Conservation (phyloP, 768 basidiomycete genomes). For the Suillus americanus region DNA sequence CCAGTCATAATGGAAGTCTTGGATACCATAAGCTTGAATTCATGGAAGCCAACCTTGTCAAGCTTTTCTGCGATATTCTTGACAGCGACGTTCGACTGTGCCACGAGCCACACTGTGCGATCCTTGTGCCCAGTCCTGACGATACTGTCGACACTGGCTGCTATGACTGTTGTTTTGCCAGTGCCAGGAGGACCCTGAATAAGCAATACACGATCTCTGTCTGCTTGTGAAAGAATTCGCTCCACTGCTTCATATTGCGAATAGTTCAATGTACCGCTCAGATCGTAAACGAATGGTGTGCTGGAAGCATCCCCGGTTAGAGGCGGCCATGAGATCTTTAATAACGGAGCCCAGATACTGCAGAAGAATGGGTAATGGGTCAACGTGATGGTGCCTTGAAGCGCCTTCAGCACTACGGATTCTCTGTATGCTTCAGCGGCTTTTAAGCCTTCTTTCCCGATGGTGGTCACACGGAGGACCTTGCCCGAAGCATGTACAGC, state of each 20-base stretch:
- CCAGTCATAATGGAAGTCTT: conserved; percentile 48
- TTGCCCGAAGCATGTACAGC: conserved; percentile 13
- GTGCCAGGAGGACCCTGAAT: conserved; percentile 43
- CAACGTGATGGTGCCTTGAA: conserved; percentile 20
- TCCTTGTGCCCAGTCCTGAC: conserved; percentile 8
- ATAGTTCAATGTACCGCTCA: conserved; percentile 16
- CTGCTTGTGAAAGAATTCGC: conserved; percentile 26
- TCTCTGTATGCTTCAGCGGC: conserved; percentile 44
- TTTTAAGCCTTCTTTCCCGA: conserved; percentile 56
- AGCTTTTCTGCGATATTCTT: conserved; percentile 53
- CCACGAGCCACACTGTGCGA: conserved; percentile 38
- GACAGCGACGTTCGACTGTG: conserved; percentile 52
- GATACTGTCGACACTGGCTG: conserved; percentile 32
- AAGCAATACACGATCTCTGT: conserved; percentile 22
- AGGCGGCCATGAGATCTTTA: conserved; percentile 18
- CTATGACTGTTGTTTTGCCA: conserved; percentile 45
- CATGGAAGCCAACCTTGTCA: conserved; percentile 25
- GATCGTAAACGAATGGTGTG: background rate
- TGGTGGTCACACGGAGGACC: conserved; percentile 41
- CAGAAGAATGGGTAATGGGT: conserved; percentile 25
- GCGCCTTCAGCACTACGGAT: conserved; percentile 18
- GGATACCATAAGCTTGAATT: conserved; percentile 44
- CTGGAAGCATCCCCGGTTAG: background rate
- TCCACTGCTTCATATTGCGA: conserved; percentile 31
- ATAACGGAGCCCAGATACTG: conserved; percentile 27